phyloP scores from a whole-genome alignment of 495 filamentous ascomycete genomes.

The Bathelium albidoporum region DNA sequence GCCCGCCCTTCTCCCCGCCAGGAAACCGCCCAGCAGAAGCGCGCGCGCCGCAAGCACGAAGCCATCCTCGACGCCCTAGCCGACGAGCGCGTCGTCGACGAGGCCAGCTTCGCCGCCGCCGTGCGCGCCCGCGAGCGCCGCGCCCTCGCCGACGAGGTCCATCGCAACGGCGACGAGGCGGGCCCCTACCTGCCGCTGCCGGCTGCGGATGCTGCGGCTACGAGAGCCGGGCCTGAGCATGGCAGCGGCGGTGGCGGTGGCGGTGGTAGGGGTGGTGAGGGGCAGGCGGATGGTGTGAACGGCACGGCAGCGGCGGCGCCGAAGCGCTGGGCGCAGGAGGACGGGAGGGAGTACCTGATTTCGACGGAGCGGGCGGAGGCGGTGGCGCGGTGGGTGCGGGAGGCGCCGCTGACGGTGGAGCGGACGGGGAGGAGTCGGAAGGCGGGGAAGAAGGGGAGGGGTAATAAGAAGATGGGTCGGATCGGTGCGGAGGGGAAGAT shows the following conservation, averaged over 20 bases:
- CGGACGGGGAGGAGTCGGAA: constrained; percentile 19
- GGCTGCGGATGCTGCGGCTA: constrained; percentile 2
- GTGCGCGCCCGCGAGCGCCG: constrained; percentile 48
- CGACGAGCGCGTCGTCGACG: constrained; percentile 55
- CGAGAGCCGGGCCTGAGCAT: background rate
- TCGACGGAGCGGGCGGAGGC: constrained; percentile 56
- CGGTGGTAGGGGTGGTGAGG: constrained; percentile 9
- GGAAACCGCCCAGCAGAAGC: constrained; percentile 40
- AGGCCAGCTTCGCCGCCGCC: constrained; percentile 50
- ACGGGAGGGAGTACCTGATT: constrained; percentile 58
- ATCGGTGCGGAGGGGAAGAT: background rate
- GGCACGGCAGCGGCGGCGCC: constrained; percentile 24
- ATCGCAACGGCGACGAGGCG: constrained; percentile 10
- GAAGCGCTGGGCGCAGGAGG: constrained; percentile 54
- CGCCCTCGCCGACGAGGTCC: constrained; percentile 39
- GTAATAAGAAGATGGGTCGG: background rate
- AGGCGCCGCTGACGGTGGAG: constrained; percentile 39
- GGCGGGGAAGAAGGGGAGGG: constrained; percentile 22
- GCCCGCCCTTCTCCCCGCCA: constrained; percentile 9
- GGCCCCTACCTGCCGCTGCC: constrained; percentile 2
- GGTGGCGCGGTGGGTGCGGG: constrained; percentile 58
- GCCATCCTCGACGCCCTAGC: constrained; percentile 53
- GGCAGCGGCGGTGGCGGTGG: background rate
- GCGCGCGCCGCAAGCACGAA: constrained; percentile 51
- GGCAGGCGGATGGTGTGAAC: constrained; percentile 13